Evolutionary conservation across 331 rosid genomes (phyloP).

Genomic region (Rosa hybrid): DNA sequence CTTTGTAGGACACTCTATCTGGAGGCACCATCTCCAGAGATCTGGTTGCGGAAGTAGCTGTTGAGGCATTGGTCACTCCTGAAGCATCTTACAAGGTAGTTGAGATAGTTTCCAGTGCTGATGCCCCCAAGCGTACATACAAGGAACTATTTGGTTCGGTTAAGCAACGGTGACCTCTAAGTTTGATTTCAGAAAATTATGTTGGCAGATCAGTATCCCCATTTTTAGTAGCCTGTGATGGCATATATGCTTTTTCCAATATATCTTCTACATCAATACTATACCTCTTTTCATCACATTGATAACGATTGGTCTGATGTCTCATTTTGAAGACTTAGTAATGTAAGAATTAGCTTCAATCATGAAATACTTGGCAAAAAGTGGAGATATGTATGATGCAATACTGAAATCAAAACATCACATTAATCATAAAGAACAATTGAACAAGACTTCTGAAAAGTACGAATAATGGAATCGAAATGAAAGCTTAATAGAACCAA

Average conservation of each 20-base stretch:
- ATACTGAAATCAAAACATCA: conserved; percentile 1
- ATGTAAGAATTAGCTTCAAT: not conserved
- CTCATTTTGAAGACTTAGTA: not conserved
- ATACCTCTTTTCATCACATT: conserved; percentile 4
- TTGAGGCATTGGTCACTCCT: conserved; percentile 75
- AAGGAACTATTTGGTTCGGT: conserved; percentile 85
- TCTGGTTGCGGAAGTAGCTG: conserved; percentile 89
- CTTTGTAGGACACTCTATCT: conserved; percentile 72
- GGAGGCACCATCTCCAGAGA: conserved; percentile 89
- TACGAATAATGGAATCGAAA: not conserved
- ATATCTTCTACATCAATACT: not conserved
- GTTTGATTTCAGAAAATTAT: conserved; percentile 6
- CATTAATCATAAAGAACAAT: conserved; percentile 14
- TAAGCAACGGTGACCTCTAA: conserved; percentile 43
- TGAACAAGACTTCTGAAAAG: conserved; percentile 17
- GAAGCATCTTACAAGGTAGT: conserved; percentile 92
- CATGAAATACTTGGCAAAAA: not conserved
- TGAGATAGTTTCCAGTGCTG: conserved; percentile 73
- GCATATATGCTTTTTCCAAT: conserved; percentile 24
- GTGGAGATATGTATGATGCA: not conserved
- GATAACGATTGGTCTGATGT: not conserved
- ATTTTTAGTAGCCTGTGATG: conserved; percentile 21
- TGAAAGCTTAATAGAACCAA: conserved; percentile 40
- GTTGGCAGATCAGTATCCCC: conserved; percentile 21
- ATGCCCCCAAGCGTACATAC: conserved; percentile 71